Evolutionary conservation across 1,284 basidiomycete genomes (phyloP).

Genomic region (Calocybe gambosa): DNA sequence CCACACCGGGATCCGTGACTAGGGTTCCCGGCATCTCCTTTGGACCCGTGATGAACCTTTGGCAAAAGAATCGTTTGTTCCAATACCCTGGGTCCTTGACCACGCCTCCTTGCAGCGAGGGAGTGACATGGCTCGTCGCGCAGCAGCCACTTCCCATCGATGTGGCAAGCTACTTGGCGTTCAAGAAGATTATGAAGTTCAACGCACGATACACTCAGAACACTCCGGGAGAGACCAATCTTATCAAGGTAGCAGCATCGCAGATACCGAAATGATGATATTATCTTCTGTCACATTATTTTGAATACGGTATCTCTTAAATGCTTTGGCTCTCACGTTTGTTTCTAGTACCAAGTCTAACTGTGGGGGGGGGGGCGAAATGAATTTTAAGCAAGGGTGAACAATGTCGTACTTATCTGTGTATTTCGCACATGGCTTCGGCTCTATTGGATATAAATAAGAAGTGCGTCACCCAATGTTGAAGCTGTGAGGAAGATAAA

Average conservation of each 20-base stretch:
- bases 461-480: too few relatives aligned
- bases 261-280: too few relatives aligned
- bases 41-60: slow-evolving; percentile 1
- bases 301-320: too few relatives aligned
- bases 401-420: too few relatives aligned
- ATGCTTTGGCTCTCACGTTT: too few relatives aligned
- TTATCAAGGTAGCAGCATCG: neutral
- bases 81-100: slow-evolving; percentile 11
- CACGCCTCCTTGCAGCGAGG: slow-evolving; percentile 10
- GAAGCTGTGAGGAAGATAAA: too few relatives aligned
- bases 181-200: slow-evolving; percentile 14
- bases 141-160: slow-evolving; percentile 1
- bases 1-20: neutral
- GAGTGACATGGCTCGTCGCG: slow-evolving; percentile 11
- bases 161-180: slow-evolving; percentile 3
- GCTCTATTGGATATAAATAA: too few relatives aligned
- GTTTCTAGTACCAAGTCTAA: too few relatives aligned
- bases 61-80: slow-evolving; percentile 1
- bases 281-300: too few relatives aligned
- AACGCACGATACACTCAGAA: slow-evolving; percentile 4
- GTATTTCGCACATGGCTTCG: too few relatives aligned
- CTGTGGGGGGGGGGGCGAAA: too few relatives aligned
- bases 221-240: neutral
- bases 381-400: too few relatives aligned
- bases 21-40: neutral